Percentiles rank a stretch among this genome's conserved stretches.
phyloP scores from a whole-genome alignment of 441 rosid genomes.

The Sinapis alba region DNA sequence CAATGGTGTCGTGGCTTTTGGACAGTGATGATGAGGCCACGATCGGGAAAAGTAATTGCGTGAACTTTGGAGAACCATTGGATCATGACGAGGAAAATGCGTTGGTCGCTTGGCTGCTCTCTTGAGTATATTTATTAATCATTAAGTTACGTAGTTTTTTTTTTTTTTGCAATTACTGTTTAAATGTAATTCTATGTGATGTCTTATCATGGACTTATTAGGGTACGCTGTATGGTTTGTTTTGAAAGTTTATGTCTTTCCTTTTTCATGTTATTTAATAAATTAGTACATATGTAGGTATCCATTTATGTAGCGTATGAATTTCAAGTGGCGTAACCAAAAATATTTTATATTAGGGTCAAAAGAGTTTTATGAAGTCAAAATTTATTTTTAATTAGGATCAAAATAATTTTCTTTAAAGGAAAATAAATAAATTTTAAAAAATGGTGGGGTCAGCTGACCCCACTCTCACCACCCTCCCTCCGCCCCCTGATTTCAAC shows the following conservation, averaged over 20 bases:
- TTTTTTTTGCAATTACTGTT: background rate
- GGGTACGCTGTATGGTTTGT: background rate
- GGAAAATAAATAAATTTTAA: too few relatives aligned
- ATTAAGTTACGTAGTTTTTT: background rate
- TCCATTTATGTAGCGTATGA: background rate
- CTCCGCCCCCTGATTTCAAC: too few relatives aligned
- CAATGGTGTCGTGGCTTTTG: constrained; percentile 45
- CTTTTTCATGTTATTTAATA: background rate
- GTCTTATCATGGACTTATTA: background rate
- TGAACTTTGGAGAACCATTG: constrained; percentile 26
- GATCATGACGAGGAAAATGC: constrained; percentile 48
- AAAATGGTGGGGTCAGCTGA: too few relatives aligned
- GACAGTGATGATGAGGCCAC: constrained; percentile 41
- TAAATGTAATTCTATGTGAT: background rate
- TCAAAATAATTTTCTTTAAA: too few relatives aligned
- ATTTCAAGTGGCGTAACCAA: too few relatives aligned
- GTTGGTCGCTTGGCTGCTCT: constrained; percentile 62
- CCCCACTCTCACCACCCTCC: too few relatives aligned
- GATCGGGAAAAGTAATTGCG: constrained; percentile 31
- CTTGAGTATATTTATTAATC: constrained; percentile 30
- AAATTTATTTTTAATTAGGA: too few relatives aligned
- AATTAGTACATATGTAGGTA: background rate
- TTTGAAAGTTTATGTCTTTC: background rate
- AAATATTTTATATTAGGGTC: too few relatives aligned
- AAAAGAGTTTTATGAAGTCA: too few relatives aligned